Conservation (phyloP, 2,329 filamentous ascomycete species). For the Teratosphaeria gauchensis region DNA sequence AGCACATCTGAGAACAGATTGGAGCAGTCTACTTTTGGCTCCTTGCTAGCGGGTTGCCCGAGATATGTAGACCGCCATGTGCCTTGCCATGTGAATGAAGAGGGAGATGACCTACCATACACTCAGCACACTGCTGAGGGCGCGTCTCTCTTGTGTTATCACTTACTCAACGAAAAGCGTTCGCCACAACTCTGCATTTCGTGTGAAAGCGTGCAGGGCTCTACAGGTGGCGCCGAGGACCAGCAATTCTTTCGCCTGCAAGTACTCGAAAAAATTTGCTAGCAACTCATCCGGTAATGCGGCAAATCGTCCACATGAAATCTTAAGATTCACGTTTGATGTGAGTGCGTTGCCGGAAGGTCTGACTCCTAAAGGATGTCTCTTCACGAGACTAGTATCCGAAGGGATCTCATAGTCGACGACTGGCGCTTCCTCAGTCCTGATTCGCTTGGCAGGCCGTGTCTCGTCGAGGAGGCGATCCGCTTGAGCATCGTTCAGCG, state of each 20-base stretch:
- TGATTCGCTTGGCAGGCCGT: slow-evolving; percentile 4
- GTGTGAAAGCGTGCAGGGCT: slow-evolving; percentile 75
- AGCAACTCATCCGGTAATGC: slow-evolving; percentile 73
- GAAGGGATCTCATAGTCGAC: not conserved
- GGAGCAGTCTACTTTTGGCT: slow-evolving; percentile 57
- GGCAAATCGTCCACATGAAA: slow-evolving; percentile 55
- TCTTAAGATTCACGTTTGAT: slow-evolving; percentile 55
- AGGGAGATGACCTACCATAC: slow-evolving; percentile 32
- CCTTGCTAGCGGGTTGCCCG: slow-evolving; percentile 43
- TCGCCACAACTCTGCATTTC: slow-evolving; percentile 84
- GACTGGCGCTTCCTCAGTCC: not conserved
- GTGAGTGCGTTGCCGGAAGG: slow-evolving; percentile 77
- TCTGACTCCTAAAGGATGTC: slow-evolving; percentile 75
- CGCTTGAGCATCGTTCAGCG: not conserved
- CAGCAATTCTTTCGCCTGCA: slow-evolving; percentile 55
- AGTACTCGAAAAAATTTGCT: slow-evolving; percentile 61
- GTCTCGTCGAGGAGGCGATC: slow-evolving; percentile 1
- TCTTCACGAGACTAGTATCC: slow-evolving; percentile 47
- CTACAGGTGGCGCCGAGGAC: slow-evolving; percentile 68
- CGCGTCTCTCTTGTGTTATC: slow-evolving; percentile 4
- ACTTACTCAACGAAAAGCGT: slow-evolving; percentile 74
- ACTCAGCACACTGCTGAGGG: slow-evolving; percentile 21
- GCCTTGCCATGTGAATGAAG: slow-evolving; percentile 59
- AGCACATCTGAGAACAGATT: slow-evolving; percentile 83
- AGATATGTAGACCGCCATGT: slow-evolving; percentile 78